These are phyloP conservation scores for Ajuga reptans DNA, from an alignment of 305 asterid species.

Conservation along the genomic window DNA sequence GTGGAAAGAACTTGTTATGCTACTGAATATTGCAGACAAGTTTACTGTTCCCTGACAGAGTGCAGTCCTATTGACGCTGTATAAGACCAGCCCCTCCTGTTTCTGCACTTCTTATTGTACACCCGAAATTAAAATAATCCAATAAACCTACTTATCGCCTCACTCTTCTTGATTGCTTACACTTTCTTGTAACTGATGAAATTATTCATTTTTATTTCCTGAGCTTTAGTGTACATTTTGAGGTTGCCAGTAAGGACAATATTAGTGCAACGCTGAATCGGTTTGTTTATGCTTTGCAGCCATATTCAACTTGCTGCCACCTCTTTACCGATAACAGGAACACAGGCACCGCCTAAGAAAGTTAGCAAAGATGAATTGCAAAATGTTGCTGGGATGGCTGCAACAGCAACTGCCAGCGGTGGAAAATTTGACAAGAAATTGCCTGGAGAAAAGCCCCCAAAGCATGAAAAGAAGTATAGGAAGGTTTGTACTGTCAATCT, in stretches of 20 bases:
- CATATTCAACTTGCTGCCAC: slow-evolving; percentile 89
- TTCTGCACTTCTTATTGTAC: no score
- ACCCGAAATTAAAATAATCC: no score
- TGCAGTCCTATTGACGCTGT: neutral
- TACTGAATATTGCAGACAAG: neutral
- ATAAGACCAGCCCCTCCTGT: neutral
- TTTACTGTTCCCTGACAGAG: neutral
- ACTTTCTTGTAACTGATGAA: neutral
- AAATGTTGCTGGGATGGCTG: slow-evolving; percentile 89
- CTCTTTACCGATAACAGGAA: slow-evolving; percentile 79
- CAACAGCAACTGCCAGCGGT: slow-evolving; percentile 89
- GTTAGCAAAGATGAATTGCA: slow-evolving; percentile 75
- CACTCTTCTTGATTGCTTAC: neutral
- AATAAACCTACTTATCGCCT: neutral
- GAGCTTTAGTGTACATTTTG: neutral
- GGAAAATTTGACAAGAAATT: slow-evolving; percentile 96
- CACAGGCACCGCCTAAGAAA: slow-evolving; percentile 53
- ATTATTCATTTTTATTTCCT: neutral
- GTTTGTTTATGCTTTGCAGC: slow-evolving; percentile 42
- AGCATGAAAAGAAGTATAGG: slow-evolving; percentile 87
- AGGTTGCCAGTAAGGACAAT: neutral
- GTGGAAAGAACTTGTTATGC: no score
- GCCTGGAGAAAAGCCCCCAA: slow-evolving; percentile 75
- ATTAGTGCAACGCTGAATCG: slow-evolving; percentile 14
- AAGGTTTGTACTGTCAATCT: slow-evolving; percentile 43